Base-by-base conservation (phyloP, 2,329 filamentous ascomycete species). In the Colletotrichum zoysiae region DNA sequence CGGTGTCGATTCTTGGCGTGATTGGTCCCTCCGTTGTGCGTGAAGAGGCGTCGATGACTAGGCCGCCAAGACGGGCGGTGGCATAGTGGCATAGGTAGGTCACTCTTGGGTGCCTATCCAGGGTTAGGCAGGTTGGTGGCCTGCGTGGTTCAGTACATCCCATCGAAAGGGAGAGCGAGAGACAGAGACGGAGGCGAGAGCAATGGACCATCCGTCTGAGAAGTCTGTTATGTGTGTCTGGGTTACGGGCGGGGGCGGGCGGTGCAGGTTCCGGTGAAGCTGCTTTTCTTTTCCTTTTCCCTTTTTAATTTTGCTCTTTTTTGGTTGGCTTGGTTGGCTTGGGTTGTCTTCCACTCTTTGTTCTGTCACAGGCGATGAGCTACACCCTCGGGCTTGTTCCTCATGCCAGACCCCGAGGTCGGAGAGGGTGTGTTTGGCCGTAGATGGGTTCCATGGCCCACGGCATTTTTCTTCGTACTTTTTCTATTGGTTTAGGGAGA, bases 381-480 rank as follows among this genome's bases (percentile, higher is more conserved):
- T 23, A 33, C 14, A 23, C 26, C 26, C 33, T n/a, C 8, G 5
- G 18, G 53, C 33, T n/a, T n/a, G 33, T 33, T 23, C 18, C 12
- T 3, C 53, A 20, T 2, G 30, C 87, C 40, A 85, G 78, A n/a
- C 78, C 83, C 86, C 82, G 89, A 1, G 84, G 84, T 4, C 85
- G 82, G 56, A 85, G 65, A 2, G 87, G 87, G 4, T 80, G 78
- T 73, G 88, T 86, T 44, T 80, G 80, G 55, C 84, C 78, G 67
- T 82, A 86, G 55, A 89, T 84, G 0, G 81, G 76, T n/a, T 83
- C 79, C n/a, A 82, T 77, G 12, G 87, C 87, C 86, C 86, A 87
- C 40, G 53, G 67, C 18, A 40, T 48, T 30, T 30, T 30, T 30
- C 30, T 30, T 30, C 30, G 30, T 30, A 30, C 30, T 30, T 30